phyloP scores from a whole-genome alignment of 768 basidiomycete genomes.

The Leccinellum albellum region DNA sequence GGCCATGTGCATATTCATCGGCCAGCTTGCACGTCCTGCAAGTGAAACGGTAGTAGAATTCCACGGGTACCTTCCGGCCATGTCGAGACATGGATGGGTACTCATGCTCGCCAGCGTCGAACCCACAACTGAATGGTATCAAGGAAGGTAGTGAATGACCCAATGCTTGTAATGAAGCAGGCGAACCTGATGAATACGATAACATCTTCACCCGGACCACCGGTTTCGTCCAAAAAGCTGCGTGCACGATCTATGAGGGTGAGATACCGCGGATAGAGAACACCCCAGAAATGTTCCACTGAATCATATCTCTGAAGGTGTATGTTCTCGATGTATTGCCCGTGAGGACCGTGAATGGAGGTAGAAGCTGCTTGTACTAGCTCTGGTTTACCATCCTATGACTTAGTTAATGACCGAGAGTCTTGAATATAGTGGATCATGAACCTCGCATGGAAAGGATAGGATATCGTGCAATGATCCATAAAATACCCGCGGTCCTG shows the following conservation, averaged over 20 bases:
- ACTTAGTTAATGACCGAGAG: background rate
- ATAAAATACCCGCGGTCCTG: constrained; percentile 71
- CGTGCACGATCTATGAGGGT: constrained; percentile 62
- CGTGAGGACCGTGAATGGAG: constrained; percentile 17
- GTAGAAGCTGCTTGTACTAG: constrained; percentile 82
- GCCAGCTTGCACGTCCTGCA: constrained; percentile 65
- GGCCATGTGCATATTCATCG: constrained; percentile 59
- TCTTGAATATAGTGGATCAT: background rate
- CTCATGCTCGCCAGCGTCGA: constrained; percentile 94
- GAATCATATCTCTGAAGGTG: constrained; percentile 17
- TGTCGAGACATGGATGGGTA: constrained; percentile 89
- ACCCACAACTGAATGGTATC: constrained; percentile 63
- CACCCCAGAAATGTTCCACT: constrained; percentile 12
- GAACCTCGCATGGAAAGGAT: constrained; percentile 88
- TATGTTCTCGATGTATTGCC: constrained; percentile 29
- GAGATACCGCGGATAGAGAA: constrained; percentile 64
- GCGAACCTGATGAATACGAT: constrained; percentile 82
- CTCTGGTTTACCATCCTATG: constrained; percentile 73
- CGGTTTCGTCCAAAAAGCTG: constrained; percentile 66
- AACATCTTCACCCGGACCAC: constrained; percentile 62
- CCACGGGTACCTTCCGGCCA: constrained; percentile 79
- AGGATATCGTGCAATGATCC: constrained; percentile 93
- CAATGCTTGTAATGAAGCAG: background rate
- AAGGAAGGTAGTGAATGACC: background rate
- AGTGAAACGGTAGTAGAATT: constrained; percentile 84